Evolutionary conservation across 75 land plant genomes (phyloP).

Genomic region (Sequoiadendron giganteum): DNA sequence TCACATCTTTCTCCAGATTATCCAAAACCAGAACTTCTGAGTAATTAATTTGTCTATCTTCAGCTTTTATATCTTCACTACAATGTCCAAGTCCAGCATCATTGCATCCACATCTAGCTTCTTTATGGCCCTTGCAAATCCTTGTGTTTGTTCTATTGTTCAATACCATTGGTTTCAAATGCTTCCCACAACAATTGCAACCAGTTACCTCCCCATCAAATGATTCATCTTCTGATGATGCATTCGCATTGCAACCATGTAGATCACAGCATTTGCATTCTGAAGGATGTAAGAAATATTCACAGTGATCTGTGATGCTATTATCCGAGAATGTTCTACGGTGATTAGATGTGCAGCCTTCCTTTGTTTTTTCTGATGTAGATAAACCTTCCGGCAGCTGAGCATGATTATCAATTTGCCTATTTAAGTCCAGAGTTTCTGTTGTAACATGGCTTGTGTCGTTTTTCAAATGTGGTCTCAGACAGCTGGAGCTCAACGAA

Average conservation of each 20-base stretch:
- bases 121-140: too few species aligned
- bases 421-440: not conserved
- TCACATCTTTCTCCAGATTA: not conserved
- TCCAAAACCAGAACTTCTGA: slow-evolving; percentile 5
- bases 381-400: not conserved
- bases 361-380: not conserved
- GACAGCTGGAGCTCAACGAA: not conserved
- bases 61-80: not conserved
- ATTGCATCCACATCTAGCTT: too few species aligned
- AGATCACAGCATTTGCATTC: not conserved
- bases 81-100: not conserved
- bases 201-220: not conserved
- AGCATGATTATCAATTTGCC: not conserved
- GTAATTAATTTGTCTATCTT: not conserved
- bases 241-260: not conserved
- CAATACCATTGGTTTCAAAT: too few species aligned
- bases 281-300: not conserved
- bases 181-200: not conserved
- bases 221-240: not conserved
- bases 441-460: not conserved
- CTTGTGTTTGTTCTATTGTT: too few species aligned
- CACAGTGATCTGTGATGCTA: not conserved
- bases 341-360: not conserved
- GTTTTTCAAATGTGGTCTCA: not conserved
- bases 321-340: not conserved